Percentiles rank a stretch among this genome's conserved stretches.
phyloP scores from a whole-genome alignment of 2,329 filamentous ascomycete genomes.

The Emmonsiellopsis sp. region DNA sequence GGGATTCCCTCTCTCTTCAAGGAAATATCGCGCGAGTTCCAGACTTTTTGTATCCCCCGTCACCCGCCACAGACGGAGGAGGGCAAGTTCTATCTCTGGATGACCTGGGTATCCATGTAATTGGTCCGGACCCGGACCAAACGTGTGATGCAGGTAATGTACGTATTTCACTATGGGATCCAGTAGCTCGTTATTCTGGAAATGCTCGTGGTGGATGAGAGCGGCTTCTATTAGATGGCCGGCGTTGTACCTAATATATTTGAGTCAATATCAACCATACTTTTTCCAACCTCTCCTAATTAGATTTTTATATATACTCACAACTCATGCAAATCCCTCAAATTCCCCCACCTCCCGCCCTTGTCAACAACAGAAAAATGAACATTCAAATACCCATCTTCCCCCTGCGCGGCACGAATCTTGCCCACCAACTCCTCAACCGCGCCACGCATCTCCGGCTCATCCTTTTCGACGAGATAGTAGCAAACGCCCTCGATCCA shows the following conservation, averaged over 20 bases:
- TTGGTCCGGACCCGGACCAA: slow-evolving; percentile 44
- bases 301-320: slow-evolving; percentile 19
- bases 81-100: slow-evolving; percentile 45
- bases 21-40: slow-evolving; percentile 47
- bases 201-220: slow-evolving; percentile 47
- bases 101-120: slow-evolving; percentile 54
- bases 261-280: background rate
- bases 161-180: slow-evolving; percentile 48
- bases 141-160: slow-evolving; percentile 41
- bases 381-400: slow-evolving; percentile 55
- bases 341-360: slow-evolving; percentile 47
- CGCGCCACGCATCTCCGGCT: slow-evolving; percentile 41
- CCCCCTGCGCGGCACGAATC: slow-evolving; percentile 48
- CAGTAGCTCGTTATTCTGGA: slow-evolving; percentile 44
- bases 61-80: slow-evolving; percentile 37
- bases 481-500: slow-evolving; percentile 54
- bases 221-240: slow-evolving; percentile 56
- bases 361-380: slow-evolving; percentile 54
- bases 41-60: slow-evolving; percentile 33
- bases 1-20: slow-evolving; percentile 49
- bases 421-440: slow-evolving; percentile 50
- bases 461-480: slow-evolving; percentile 36
- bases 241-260: slow-evolving; percentile 45
- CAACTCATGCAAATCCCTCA: slow-evolving; percentile 55
- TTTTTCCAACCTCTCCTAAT: too few relatives aligned